Evolutionary conservation across 2,329 filamentous ascomycete species (phyloP).

Genomic region (Stemphylium vesicarium): DNA sequence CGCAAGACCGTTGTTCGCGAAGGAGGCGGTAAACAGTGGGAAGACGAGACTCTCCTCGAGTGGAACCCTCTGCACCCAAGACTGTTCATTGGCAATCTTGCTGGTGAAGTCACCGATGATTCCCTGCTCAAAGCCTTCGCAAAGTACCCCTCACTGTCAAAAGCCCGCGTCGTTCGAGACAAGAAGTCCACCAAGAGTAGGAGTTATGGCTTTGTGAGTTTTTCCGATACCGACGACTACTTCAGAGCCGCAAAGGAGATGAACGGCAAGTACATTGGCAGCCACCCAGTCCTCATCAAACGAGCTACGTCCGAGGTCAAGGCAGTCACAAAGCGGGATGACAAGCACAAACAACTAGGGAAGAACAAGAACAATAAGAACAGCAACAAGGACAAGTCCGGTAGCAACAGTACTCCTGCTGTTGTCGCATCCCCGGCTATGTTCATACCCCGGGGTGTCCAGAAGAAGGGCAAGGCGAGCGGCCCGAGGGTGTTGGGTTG

Average conservation of each 20-base stretch:
- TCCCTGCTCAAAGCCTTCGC: conserved; percentile 92
- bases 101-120: conserved; percentile 96
- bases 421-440: conserved; percentile 25
- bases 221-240: conserved; percentile 93
- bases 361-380: conserved; percentile 58
- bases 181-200: conserved; percentile 96
- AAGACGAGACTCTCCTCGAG: conserved; percentile 84
- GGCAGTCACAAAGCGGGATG: conserved; percentile 65
- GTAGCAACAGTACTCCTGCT: conserved; percentile 16
- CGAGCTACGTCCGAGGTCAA: conserved; percentile 93
- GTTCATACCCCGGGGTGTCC: conserved; percentile 37
- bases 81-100: conserved; percentile 94
- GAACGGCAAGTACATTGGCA: conserved; percentile 99
- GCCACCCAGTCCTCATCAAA: conserved; percentile 86
- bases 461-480: conserved; percentile 42
- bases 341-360: conserved; percentile 48
- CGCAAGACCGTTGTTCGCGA: conserved; percentile 87
- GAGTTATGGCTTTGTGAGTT: conserved; percentile 95
- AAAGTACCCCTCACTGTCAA: conserved; percentile 85
- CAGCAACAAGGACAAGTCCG: conserved; percentile 43
- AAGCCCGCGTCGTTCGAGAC: conserved; percentile 91
- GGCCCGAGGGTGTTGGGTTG: conserved; percentile 39
- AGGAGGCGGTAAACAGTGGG: conserved; percentile 92
- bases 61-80: conserved; percentile 96
- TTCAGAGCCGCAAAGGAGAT: conserved; percentile 97